phyloP scores from a whole-genome alignment of 225 moss, liverwort and hornwort genomes.

The Polytrichum formosum region DNA sequence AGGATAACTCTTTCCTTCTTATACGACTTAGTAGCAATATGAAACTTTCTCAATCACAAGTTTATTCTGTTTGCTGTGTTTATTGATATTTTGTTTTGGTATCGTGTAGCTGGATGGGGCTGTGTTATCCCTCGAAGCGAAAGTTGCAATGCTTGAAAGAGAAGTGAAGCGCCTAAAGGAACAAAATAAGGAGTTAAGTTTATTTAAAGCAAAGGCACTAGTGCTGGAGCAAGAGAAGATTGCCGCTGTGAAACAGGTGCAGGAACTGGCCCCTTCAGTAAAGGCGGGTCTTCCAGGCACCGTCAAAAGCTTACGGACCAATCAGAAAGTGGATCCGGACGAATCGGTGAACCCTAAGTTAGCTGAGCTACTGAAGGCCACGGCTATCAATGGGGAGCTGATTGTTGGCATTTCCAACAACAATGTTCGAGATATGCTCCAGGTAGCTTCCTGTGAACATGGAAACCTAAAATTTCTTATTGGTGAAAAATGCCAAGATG shows the following conservation, averaged over 20 bases:
- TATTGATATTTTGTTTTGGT: conserved; percentile 1
- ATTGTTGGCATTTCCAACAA: conserved; percentile 89
- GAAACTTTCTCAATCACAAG: too few species aligned
- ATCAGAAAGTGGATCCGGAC: conserved; percentile 58
- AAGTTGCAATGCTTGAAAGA: conserved; percentile 56
- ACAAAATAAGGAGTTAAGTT: conserved; percentile 50
- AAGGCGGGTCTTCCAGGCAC: conserved; percentile 68
- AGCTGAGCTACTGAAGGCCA: conserved; percentile 55
- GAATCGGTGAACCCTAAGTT: conserved; percentile 68
- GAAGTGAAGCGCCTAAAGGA: conserved; percentile 48
- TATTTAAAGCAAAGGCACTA: conserved; percentile 36
- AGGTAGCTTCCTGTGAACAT: conserved; percentile 23
- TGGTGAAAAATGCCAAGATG: too few species aligned
- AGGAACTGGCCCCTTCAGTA: conserved; percentile 27
- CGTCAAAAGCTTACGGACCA: conserved; percentile 72
- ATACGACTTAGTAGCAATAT: too few species aligned
- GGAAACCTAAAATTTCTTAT: too few species aligned
- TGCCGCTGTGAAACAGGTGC: conserved; percentile 39
- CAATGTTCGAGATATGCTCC: conserved; percentile 69
- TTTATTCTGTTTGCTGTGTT: too few species aligned
- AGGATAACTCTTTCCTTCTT: too few species aligned
- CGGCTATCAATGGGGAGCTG: conserved; percentile 73
- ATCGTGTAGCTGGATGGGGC: conserved; percentile 30
- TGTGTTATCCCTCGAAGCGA: conserved; percentile 42
- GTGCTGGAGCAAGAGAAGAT: conserved; percentile 46